Conservation (phyloP, 768 basidiomycete species). For the Tylopilus cervinicoccineus region DNA sequence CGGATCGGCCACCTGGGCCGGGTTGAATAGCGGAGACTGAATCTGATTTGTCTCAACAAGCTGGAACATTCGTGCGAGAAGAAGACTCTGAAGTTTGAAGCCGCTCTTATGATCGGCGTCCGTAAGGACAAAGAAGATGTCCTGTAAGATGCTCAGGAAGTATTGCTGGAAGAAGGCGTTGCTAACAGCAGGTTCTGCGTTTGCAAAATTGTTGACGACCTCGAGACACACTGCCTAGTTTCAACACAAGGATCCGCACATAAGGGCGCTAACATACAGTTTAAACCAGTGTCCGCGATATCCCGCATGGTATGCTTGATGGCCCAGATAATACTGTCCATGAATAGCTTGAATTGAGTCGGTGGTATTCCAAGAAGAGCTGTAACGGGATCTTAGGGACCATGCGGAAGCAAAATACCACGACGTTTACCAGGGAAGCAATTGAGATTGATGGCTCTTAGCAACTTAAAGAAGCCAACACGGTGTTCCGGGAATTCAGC, state of each 20-base stretch:
- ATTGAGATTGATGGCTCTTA: slow-evolving; percentile 86
- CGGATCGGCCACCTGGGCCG: slow-evolving; percentile 63
- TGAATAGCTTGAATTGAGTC: slow-evolving; percentile 92
- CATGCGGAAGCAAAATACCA: neutral
- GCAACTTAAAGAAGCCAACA: slow-evolving; percentile 92
- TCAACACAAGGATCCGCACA: slow-evolving; percentile 5
- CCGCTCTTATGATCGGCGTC: slow-evolving; percentile 99
- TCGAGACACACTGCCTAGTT: slow-evolving; percentile 73
- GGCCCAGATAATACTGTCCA: slow-evolving; percentile 99
- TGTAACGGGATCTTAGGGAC: neutral
- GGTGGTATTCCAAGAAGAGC: slow-evolving; percentile 87
- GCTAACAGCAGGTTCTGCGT: slow-evolving; percentile 70
- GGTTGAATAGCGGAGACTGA: slow-evolving; percentile 81
- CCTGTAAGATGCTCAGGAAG: slow-evolving; percentile 88
- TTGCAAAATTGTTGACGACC: slow-evolving; percentile 92
- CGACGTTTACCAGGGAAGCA: slow-evolving; percentile 87
- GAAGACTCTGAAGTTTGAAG: slow-evolving; percentile 89
- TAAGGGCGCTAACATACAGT: slow-evolving; percentile 41
- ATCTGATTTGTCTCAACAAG: slow-evolving; percentile 81
- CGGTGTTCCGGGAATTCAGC: slow-evolving; percentile 98
- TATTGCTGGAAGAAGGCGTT: slow-evolving; percentile 97
- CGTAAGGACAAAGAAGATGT: slow-evolving; percentile 95
- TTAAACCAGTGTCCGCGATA: slow-evolving; percentile 88
- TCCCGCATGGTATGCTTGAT: slow-evolving; percentile 99
- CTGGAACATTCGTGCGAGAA: slow-evolving; percentile 93